Evolutionary conservation across 306 rosid species (phyloP).

Genomic region (Malus sieversii): DNA sequence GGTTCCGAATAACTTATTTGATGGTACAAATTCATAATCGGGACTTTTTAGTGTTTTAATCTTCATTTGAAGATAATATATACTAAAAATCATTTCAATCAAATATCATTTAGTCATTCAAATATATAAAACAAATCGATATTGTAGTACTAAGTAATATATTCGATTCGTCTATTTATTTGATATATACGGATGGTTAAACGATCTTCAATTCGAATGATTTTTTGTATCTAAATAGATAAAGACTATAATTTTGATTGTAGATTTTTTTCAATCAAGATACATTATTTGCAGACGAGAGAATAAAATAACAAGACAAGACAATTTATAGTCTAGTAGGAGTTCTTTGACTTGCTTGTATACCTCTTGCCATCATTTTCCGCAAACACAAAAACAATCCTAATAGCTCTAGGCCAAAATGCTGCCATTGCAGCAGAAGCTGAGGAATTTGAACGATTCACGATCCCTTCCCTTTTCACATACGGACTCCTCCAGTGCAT

Average conservation of each 20-base stretch:
- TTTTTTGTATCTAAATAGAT: not conserved
- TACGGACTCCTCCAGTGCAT: constrained; percentile 53
- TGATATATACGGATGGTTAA: not conserved
- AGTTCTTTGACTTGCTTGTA: constrained; percentile 25
- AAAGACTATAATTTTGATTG: too few relatives aligned
- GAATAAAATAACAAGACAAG: not conserved
- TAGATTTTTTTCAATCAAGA: too few relatives aligned
- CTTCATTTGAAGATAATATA: not conserved
- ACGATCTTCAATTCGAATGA: fast-evolving
- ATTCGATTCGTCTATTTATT: not conserved
- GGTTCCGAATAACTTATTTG: not conserved
- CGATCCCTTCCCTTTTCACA: constrained; percentile 62
- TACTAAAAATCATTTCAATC: not conserved
- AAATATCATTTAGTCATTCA: not conserved
- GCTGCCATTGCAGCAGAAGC: constrained; percentile 40
- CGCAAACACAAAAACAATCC: constrained; percentile 37
- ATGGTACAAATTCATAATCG: fast-evolving
- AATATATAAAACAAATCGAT: not conserved
- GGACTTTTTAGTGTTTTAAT: not conserved
- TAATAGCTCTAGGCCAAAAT: constrained; percentile 47
- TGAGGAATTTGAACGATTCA: constrained; percentile 39
- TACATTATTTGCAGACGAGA: too few relatives aligned
- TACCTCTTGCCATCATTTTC: constrained; percentile 41
- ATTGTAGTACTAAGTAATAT: not conserved
- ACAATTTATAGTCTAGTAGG: not conserved